phyloP scores from a whole-genome alignment of 2,329 filamentous ascomycete genomes.

The Scleromitrula shiraiana region DNA sequence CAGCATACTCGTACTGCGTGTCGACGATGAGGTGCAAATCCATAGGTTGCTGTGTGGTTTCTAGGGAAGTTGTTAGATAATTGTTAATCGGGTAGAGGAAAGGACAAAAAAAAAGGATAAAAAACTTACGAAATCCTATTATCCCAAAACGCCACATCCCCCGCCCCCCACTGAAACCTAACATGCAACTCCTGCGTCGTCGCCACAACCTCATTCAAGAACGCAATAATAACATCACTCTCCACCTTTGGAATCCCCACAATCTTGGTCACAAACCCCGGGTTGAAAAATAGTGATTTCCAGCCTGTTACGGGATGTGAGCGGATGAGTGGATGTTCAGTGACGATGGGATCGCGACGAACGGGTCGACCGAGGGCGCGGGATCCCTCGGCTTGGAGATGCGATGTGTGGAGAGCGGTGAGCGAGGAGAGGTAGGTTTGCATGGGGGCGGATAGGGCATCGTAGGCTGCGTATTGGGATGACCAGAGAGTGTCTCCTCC shows the following conservation, averaged over 20 bases:
- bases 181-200: conserved; percentile 61
- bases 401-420: conserved; percentile 46
- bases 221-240: conserved; percentile 42
- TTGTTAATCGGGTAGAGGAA: background rate
- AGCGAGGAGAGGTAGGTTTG: conserved; percentile 51
- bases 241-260: conserved; percentile 50
- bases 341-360: conserved; percentile 45
- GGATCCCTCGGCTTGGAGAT: conserved; percentile 44
- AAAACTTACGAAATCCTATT: conserved; percentile 40
- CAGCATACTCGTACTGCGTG: conserved; percentile 38
- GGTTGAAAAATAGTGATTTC: conserved; percentile 53
- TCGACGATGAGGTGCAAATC: conserved; percentile 47
- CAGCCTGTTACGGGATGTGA: conserved; percentile 55
- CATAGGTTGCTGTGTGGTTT: conserved; percentile 48
- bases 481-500: conserved; percentile 52
- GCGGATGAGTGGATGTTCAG: conserved; percentile 48
- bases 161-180: conserved; percentile 55
- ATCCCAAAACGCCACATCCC: conserved; percentile 63
- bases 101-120: conserved; percentile 1
- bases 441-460: conserved; percentile 45
- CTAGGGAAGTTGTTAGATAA: conserved; percentile 21
- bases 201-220: conserved; percentile 46
- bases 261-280: conserved; percentile 49
- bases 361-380: conserved; percentile 29
- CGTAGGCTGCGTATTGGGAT: conserved; percentile 50